phyloP scores from a whole-genome alignment of 192 early-diverging fungal species.

The Umbelopsis vinacea region DNA sequence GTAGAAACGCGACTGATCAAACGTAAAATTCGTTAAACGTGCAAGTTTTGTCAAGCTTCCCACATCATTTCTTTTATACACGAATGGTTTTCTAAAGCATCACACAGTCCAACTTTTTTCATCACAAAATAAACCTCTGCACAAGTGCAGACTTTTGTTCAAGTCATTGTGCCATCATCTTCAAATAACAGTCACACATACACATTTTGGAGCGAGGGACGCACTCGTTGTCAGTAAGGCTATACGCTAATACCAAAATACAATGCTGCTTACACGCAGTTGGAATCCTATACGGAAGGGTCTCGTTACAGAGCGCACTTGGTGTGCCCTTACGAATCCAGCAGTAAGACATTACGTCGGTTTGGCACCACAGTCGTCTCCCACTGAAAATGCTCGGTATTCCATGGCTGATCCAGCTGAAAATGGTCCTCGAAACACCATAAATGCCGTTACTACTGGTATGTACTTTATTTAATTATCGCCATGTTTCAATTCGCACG shows the following conservation, averaged over 20 bases:
- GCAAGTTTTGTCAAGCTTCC: too few species aligned
- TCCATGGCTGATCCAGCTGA: constrained; percentile 2
- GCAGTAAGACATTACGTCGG: constrained; percentile 11
- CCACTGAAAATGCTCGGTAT: neutral
- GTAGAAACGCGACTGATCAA: too few species aligned
- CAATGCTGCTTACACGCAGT: constrained; percentile 6
- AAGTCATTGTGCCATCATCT: too few species aligned
- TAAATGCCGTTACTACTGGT: neutral
- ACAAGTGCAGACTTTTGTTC: too few species aligned
- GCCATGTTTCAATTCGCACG: neutral
- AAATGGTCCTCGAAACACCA: neutral
- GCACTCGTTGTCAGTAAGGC: neutral
- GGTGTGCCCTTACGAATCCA: neutral
- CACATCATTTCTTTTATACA: too few species aligned
- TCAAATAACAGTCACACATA: neutral
- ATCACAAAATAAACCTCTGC: too few species aligned
- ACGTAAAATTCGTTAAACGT: too few species aligned
- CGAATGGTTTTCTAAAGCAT: too few species aligned
- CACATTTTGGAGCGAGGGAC: too few species aligned
- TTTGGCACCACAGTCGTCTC: constrained; percentile 4
- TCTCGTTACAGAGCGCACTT: neutral
- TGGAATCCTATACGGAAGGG: constrained; percentile 1
- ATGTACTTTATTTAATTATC: neutral
- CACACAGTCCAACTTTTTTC: too few species aligned
- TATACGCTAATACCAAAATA: neutral